These are phyloP conservation scores for Blastobotrys illinoisensis DNA, from an alignment of 1,139 yeast species.

Conservation along the genomic window DNA sequence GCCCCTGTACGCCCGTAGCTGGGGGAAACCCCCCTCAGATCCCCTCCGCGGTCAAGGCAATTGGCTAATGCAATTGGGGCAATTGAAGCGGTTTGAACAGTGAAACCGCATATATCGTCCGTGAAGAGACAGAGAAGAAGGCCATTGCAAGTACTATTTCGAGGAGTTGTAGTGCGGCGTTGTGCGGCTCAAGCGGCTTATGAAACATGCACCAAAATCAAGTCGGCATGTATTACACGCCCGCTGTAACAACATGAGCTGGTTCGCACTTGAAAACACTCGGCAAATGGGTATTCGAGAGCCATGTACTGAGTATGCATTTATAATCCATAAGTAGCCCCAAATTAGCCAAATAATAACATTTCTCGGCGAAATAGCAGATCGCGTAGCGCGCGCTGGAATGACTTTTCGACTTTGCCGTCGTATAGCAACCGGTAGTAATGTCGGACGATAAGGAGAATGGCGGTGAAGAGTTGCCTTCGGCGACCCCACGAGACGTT, in stretches of 20 bases:
- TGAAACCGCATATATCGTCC: too few species aligned
- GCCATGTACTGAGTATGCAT: too few species aligned
- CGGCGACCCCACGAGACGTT: constrained; percentile 73
- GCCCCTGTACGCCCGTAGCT: too few species aligned
- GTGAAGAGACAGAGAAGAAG: too few species aligned
- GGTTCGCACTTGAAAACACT: too few species aligned
- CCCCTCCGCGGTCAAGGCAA: too few species aligned
- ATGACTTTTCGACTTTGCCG: not conserved
- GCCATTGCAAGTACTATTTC: too few species aligned
- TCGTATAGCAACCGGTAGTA: not conserved
- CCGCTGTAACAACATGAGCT: not conserved
- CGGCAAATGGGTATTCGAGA: too few species aligned
- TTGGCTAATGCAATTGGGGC: too few species aligned
- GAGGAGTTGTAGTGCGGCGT: not conserved
- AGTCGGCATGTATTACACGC: not conserved
- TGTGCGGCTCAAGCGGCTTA: not conserved
- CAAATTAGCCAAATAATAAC: not conserved
- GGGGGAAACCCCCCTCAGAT: too few species aligned
- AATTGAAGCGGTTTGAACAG: not conserved
- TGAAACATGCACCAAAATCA: not conserved
- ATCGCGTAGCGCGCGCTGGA: not conserved
- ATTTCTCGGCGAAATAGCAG: not conserved
- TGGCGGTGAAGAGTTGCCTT: constrained; percentile 19
- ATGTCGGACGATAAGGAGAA: not conserved
- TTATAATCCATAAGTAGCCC: too few species aligned